Conservation (phyloP, 257 asterid species). For the Anisodus acutangulus region DNA sequence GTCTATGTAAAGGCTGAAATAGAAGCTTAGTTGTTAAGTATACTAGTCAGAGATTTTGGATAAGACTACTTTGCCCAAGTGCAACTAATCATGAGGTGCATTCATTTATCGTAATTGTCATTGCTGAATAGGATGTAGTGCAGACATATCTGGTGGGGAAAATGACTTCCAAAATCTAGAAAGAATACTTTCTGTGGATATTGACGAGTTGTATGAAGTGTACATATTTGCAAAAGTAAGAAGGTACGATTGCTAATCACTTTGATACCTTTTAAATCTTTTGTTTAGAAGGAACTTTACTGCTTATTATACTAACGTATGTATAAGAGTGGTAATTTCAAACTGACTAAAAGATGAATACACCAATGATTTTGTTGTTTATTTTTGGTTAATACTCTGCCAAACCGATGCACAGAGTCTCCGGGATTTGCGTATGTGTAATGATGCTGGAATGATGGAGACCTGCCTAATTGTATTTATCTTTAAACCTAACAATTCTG, state of each 20-base stretch:
- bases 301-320: too few relatives aligned
- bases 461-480: constrained; percentile 20
- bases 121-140: background rate
- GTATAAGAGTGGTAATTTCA: background rate
- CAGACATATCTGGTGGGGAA: background rate
- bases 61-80: background rate
- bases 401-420: constrained; percentile 18
- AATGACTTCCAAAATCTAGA: background rate
- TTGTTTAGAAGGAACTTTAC: background rate
- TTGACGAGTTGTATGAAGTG: constrained; percentile 1
- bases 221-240: constrained; percentile 10
- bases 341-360: background rate
- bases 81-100: constrained; percentile 2
- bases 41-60: background rate
- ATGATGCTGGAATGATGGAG: constrained; percentile 28
- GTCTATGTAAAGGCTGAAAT: background rate
- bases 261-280: background rate
- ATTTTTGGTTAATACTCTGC: background rate
- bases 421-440: constrained; percentile 26
- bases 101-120: background rate
- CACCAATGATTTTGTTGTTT: background rate
- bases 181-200: background rate
- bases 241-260: background rate
- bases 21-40: background rate
- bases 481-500: constrained; percentile 25